phyloP scores from a whole-genome alignment of 345 rosid species.

The Trapa bicornis region DNA sequence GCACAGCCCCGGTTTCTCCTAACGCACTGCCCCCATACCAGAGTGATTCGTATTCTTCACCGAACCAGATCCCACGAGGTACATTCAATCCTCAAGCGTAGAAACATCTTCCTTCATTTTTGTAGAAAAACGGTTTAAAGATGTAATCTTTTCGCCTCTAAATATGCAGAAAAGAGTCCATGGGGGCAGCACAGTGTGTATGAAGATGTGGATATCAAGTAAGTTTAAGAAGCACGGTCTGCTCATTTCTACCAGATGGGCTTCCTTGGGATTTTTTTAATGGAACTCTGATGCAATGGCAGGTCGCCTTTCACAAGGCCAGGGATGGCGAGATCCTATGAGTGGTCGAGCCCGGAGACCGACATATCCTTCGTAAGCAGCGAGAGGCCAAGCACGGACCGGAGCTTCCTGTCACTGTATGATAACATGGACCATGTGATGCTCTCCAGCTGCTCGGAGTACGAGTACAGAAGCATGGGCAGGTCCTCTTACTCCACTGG shows the following conservation, averaged over 20 bases:
- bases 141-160: too few species aligned
- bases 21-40: neutral
- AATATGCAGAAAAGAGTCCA: slow-evolving; percentile 12
- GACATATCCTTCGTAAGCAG: slow-evolving; percentile 75
- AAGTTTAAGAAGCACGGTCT: neutral
- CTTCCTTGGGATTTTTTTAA: neutral
- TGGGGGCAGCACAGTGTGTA: slow-evolving; percentile 4
- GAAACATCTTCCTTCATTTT: too few species aligned
- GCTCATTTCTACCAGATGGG: neutral
- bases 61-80: slow-evolving; percentile 22
- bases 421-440: slow-evolving; percentile 30
- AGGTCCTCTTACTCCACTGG: slow-evolving; percentile 20
- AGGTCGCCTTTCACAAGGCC: slow-evolving; percentile 55
- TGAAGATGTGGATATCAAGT: slow-evolving; percentile 30
- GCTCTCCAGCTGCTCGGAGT: slow-evolving; percentile 36
- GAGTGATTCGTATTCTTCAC: neutral
- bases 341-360: slow-evolving; percentile 30
- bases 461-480: slow-evolving; percentile 27
- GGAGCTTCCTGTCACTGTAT: slow-evolving; percentile 21
- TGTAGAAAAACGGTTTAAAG: too few species aligned
- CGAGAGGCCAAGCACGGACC: slow-evolving; percentile 48
- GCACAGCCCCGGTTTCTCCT: neutral
- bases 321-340: slow-evolving; percentile 24
- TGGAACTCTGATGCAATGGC: slow-evolving; percentile 4
- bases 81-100: neutral